These are phyloP conservation scores for Diaporthe ilicicola DNA, from an alignment of 2,329 filamentous ascomycete species.

Conservation along the genomic window DNA sequence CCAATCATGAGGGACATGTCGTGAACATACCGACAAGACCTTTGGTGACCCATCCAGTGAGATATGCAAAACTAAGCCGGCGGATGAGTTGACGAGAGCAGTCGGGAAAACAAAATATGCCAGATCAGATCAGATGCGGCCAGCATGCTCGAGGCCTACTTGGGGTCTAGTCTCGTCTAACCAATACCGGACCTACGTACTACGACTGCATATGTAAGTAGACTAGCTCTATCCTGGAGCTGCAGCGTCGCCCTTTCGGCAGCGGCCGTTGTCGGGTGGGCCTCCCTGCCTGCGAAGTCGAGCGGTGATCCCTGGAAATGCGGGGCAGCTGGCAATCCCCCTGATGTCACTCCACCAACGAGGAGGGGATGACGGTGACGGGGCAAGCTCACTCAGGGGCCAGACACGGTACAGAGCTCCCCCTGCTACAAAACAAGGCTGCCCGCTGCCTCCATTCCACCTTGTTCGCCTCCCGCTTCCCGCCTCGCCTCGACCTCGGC, in stretches of 20 bases:
- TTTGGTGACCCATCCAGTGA: too few relatives aligned
- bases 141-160: too few relatives aligned
- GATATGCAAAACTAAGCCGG: too few relatives aligned
- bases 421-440: slow-evolving; percentile 16
- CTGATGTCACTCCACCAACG: slow-evolving; percentile 18
- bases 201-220: not conserved
- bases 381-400: slow-evolving; percentile 11
- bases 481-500: not conserved
- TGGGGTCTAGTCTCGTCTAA: too few relatives aligned
- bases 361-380: not conserved
- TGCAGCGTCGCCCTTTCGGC: not conserved
- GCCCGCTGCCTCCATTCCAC: not conserved
- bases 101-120: too few relatives aligned
- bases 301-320: not conserved
- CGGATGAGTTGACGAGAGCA: too few relatives aligned
- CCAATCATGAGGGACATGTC: too few relatives aligned
- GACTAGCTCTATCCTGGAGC: not conserved
- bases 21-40: too few relatives aligned
- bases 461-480: not conserved
- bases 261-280: slow-evolving; percentile 9
- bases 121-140: too few relatives aligned
- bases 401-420: not conserved
- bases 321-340: not conserved
- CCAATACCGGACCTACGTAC: not conserved
- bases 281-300: not conserved